Conservation (phyloP, 2,329 filamentous ascomycete species). For the Rhytidhysteron rufulum region DNA sequence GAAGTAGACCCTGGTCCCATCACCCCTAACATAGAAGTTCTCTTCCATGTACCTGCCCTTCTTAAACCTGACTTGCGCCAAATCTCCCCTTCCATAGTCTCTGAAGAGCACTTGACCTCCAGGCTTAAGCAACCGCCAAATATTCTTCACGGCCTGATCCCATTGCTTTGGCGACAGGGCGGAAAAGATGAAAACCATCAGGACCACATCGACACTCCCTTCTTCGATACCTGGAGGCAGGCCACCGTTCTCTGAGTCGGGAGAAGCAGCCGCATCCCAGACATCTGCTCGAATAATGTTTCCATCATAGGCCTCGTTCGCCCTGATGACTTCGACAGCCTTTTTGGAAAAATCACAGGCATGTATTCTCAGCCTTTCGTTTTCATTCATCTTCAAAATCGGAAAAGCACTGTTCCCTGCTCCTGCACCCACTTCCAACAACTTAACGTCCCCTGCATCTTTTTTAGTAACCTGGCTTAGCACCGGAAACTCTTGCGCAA, state of each 20-base stretch:
- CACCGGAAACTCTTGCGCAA: slow-evolving; percentile 91
- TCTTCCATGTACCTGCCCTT: slow-evolving; percentile 91
- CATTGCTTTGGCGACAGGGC: slow-evolving; percentile 83
- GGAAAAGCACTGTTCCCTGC: slow-evolving; percentile 97
- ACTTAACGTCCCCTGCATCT: slow-evolving; percentile 64
- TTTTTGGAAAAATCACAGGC: slow-evolving; percentile 96
- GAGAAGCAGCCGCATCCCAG: slow-evolving; percentile 71
- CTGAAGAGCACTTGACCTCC: slow-evolving; percentile 93
- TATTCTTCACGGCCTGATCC: slow-evolving; percentile 75
- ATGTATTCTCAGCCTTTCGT: slow-evolving; percentile 76
- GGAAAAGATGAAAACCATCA: slow-evolving; percentile 97
- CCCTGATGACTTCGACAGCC: slow-evolving; percentile 88
- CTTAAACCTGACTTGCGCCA: slow-evolving; percentile 95
- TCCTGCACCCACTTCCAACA: slow-evolving; percentile 91
- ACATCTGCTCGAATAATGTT: slow-evolving; percentile 80
- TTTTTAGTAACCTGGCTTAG: slow-evolving; percentile 70
- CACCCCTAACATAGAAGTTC: slow-evolving; percentile 95
- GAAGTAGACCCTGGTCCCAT: slow-evolving; percentile 96
- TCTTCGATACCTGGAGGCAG: slow-evolving; percentile 74
- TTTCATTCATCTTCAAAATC: slow-evolving; percentile 78
- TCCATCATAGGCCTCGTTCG: slow-evolving; percentile 70
- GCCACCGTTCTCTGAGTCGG: slow-evolving; percentile 45
- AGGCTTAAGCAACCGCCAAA: slow-evolving; percentile 79
- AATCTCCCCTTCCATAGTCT: slow-evolving; percentile 91
- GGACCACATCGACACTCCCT: slow-evolving; percentile 81